Percentiles rank a stretch among this genome's conserved stretches.
Conservation (phyloP, 352 stramenopile genomes). For the Phytophthora nicotianae region DNA sequence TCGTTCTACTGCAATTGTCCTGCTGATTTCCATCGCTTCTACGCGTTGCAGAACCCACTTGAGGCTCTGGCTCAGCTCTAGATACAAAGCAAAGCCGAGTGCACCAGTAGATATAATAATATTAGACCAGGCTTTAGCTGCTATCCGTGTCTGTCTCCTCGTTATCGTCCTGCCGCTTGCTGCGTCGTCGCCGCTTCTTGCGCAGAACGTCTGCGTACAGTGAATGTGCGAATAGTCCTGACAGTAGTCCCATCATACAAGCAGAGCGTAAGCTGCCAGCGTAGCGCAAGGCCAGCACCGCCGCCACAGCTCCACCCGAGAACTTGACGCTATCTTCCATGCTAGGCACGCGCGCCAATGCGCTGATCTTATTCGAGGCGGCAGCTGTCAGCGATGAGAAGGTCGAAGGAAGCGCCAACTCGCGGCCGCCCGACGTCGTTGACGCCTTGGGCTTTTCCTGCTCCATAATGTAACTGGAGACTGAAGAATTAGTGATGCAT, state of each 20-base stretch:
- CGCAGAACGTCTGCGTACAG: constrained; percentile 74
- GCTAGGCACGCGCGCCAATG: constrained; percentile 34
- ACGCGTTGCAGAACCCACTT: constrained; percentile 52
- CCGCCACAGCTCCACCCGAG: constrained; percentile 60
- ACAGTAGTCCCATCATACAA: constrained; percentile 61
- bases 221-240: constrained; percentile 71
- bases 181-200: constrained; percentile 34
- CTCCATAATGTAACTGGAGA: constrained; percentile 15
- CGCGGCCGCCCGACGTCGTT: constrained; percentile 10
- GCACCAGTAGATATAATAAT: constrained; percentile 14
- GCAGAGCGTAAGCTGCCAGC: constrained; percentile 66
- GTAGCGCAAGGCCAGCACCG: constrained; percentile 63
- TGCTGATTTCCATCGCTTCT: constrained; percentile 30
- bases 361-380: constrained; percentile 11
- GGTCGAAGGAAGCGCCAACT: constrained; percentile 24
- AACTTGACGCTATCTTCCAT: constrained; percentile 66
- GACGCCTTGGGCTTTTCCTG: constrained; percentile 19
- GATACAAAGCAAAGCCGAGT: constrained; percentile 2
- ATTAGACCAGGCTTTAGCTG: constrained; percentile 3
- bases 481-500: neutral
- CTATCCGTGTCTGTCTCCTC: constrained; percentile 8
- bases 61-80: constrained; percentile 36
- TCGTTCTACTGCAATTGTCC: constrained; percentile 41
- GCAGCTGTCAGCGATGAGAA: constrained; percentile 23
- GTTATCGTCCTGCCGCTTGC: constrained; percentile 22